Evolutionary conservation across 441 rosid genomes (phyloP), one percentile per base, ranked within the genome.

Genomic region (Kokia cookei): DNA sequence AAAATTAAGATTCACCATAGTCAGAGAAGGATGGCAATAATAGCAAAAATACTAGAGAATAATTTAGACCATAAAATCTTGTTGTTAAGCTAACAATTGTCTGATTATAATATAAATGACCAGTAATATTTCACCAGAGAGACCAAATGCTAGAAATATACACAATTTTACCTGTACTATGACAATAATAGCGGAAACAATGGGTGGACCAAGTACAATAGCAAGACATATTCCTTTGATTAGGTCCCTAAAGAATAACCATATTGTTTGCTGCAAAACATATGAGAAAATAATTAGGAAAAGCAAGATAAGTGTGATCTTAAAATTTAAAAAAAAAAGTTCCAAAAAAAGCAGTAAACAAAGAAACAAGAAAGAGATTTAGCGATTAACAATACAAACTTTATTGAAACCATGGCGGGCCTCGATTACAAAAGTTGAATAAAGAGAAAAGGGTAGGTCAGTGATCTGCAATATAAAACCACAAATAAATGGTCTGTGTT

Each of bases 331-430:
- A 53, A 61, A 27, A n/a, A 79, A 53, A 61, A 22, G 5, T 12
- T 58, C 57, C 45, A 75, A 51, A 63, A 53, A 6, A 72, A 63
- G 67, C 6, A 4, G 6, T 47, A 63, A 74, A 59, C 66, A 27
- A 75, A 51, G 29, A 78, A 63, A 70, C 14, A 65, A 59, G 73
- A 17, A 45, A 62, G 55, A 72, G 53, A 69, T 26, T 45, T 45
- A 29, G 45, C 0, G 2, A 68, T 51, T 74, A 37, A 27, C 79
- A 60, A 65, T 72, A 82, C 89, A 19, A 76, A 96, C 99, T 79
- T 96, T 93, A 73, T 96, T 96, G 86, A 96, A 96, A 64, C 99
- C 98, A 84, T 96, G 99, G 47, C 94, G 98, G 57, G 94, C 76
- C 86, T 96, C 99, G 14, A 96, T 90, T 74, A 93, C 97, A 76